A percentile compares a stretch with the other conserved stretches of the same genome.
These are phyloP conservation scores for Poronia punctata DNA, from an alignment of 495 filamentous ascomycete genomes.

Conservation along the genomic window DNA sequence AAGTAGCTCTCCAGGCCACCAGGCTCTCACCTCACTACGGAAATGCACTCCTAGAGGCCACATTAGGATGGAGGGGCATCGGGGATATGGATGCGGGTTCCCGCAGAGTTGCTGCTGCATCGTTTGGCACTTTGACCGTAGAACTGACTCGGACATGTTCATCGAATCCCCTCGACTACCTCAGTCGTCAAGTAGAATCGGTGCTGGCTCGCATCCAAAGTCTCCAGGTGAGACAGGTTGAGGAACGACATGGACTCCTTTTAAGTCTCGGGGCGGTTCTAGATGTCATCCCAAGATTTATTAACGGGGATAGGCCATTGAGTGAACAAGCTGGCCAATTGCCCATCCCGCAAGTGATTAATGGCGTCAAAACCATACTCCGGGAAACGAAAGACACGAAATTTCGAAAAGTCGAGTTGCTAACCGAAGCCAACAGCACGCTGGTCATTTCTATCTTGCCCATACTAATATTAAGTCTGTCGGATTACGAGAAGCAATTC, in stretches of 20 bases:
- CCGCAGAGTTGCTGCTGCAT: conserved; percentile 61
- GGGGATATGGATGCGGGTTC: conserved; percentile 66
- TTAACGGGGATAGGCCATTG: not conserved
- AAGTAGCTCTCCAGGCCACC: conserved; percentile 63
- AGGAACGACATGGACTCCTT: conserved; percentile 61
- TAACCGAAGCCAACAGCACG: conserved; percentile 56
- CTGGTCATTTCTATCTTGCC: conserved; percentile 45
- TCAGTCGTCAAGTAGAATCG: conserved; percentile 21
- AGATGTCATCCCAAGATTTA: conserved; percentile 29
- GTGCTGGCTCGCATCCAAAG: conserved; percentile 38
- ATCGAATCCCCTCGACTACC: conserved; percentile 17
- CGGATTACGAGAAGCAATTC: not conserved
- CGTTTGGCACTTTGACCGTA: conserved; percentile 55
- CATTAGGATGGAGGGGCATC: conserved; percentile 85
- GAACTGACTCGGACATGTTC: conserved; percentile 21
- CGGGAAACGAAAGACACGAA: conserved; percentile 28
- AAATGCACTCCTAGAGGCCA: conserved; percentile 55
- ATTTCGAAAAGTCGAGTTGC: conserved; percentile 60
- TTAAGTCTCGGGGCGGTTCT: conserved; percentile 49
- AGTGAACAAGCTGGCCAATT: conserved; percentile 5
- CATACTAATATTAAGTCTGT: conserved; percentile 21
- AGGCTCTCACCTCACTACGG: conserved; percentile 62
- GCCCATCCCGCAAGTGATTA: conserved; percentile 10
- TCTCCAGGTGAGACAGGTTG: conserved; percentile 53
- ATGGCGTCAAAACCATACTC: conserved; percentile 25